phyloP scores from a whole-genome alignment of 352 stramenopile genomes.

The Phytophthora quininea region DNA sequence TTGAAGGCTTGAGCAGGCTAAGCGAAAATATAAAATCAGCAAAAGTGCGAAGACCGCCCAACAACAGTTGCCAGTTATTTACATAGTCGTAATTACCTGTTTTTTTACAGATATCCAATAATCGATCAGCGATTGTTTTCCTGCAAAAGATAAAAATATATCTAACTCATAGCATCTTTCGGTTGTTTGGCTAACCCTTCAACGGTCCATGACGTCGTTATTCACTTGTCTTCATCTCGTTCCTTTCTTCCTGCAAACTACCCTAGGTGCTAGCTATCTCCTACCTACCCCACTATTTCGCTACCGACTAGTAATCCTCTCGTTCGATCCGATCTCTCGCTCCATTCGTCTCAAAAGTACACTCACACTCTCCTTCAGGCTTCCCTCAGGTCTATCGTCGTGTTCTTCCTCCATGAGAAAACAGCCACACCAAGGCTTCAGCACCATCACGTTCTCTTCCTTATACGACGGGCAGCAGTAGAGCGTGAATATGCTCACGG shows the following conservation, averaged over 20 bases:
- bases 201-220: constrained; percentile 27
- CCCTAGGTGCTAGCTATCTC: constrained; percentile 40
- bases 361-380: constrained; percentile 24
- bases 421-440: constrained; percentile 15
- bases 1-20: too few relatives aligned
- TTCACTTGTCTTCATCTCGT: constrained; percentile 5
- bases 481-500: constrained; percentile 19
- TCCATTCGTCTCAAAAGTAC: constrained; percentile 19
- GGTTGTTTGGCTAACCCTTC: too few relatives aligned
- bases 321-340: constrained; percentile 7
- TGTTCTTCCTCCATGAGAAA: constrained; percentile 22
- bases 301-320: constrained; percentile 40
- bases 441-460: constrained; percentile 14
- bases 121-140: too few relatives aligned
- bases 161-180: too few relatives aligned
- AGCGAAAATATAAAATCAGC: too few relatives aligned
- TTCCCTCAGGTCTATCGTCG: constrained; percentile 18
- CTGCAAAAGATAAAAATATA: too few relatives aligned
- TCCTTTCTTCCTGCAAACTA: constrained; percentile 31
- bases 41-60: too few relatives aligned
- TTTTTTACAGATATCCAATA: too few relatives aligned
- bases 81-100: too few relatives aligned
- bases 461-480: constrained; percentile 10
- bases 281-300: constrained; percentile 39
- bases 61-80: too few relatives aligned